Percentiles rank a stretch among this genome's conserved stretches.
Evolutionary conservation across 306 rosid species (phyloP).

Genomic region (Cucurbita argyrosperma): DNA sequence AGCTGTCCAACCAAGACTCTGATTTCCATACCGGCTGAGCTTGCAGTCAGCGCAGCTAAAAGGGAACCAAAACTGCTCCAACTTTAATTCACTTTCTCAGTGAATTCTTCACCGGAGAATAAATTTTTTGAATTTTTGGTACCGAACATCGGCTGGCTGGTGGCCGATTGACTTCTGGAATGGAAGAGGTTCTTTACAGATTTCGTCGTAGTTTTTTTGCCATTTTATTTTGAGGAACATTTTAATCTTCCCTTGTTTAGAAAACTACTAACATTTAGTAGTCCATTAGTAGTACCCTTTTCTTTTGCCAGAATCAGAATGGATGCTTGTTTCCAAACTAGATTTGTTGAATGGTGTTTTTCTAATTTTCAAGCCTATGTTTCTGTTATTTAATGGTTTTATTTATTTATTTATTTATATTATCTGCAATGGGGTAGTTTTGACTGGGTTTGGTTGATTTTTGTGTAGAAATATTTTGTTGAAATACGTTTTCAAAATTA

Average conservation of each 20-base stretch:
- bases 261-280: neutral
- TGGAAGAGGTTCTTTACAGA: neutral
- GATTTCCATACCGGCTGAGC: conserved; percentile 57
- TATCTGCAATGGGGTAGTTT: too few species aligned
- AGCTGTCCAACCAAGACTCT: conserved; percentile 48
- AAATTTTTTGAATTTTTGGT: conserved; percentile 9
- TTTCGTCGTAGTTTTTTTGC: neutral
- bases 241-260: neutral
- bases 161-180: neutral
- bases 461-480: too few species aligned
- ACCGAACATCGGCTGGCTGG: neutral
- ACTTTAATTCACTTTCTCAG: neutral
- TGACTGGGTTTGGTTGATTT: too few species aligned
- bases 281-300: neutral
- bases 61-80: conserved; percentile 1
- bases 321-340: neutral
- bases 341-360: neutral
- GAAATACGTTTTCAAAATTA: too few species aligned
- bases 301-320: neutral
- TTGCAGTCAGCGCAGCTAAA: conserved; percentile 49
- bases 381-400: too few species aligned
- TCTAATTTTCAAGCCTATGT: neutral
- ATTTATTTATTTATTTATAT: too few species aligned
- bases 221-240: neutral
- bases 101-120: conserved; percentile 10